Base-by-base conservation (phyloP, 2,329 filamentous ascomycete genomes). In the Aspergillus sp. region DNA sequence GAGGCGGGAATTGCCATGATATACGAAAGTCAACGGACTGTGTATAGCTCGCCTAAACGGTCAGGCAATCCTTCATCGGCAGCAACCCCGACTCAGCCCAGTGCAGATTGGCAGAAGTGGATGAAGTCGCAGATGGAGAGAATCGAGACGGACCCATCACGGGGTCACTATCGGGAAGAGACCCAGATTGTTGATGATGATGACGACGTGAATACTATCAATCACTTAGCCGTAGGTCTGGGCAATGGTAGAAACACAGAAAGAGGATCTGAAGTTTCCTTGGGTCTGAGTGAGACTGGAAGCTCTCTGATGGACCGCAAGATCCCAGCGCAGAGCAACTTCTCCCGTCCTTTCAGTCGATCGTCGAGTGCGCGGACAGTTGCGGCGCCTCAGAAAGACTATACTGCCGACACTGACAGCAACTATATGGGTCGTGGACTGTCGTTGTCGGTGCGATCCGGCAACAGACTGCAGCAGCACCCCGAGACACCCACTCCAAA, bases 1-100 rank as follows among this genome's bases (percentile, higher is more conserved):
- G 58, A 61, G 40, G 57, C 57, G 28, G 67, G 67, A n/a, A 65
- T 63, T 43, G 66, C 63, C 27, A 68, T 64, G 2, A 69, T 70
- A 7, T 65, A 61, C 49, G 52, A 59, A 29, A 57, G 55, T 26
- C 57, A 65, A 40, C 53, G 62, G 34, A 51, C 58, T 5, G 47
- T 52, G 3, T 65, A 66, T 47, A 57, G 44, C 12, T 68, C 65
- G 7, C 64, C 65, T 7, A 61, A 49, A 29, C 60, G 54, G 33
- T 10, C 32, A 7, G 2, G 45, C 41, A 35, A 44, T n/a, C 47
- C 45, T 10, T 29, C 39, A 4, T 29, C 40, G 33, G 29, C 40
- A 6, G 49, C 43, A 5, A 10, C 36, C 42, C 46, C 49, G 12
- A 41, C 47, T 7, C 60, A 53, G 26, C 54, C 58, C 5, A 65